A percentile compares a stretch with the other conserved stretches of the same genome.
Conservation (phyloP, 2,329 filamentous ascomycete genomes). For the Claviceps africana region DNA sequence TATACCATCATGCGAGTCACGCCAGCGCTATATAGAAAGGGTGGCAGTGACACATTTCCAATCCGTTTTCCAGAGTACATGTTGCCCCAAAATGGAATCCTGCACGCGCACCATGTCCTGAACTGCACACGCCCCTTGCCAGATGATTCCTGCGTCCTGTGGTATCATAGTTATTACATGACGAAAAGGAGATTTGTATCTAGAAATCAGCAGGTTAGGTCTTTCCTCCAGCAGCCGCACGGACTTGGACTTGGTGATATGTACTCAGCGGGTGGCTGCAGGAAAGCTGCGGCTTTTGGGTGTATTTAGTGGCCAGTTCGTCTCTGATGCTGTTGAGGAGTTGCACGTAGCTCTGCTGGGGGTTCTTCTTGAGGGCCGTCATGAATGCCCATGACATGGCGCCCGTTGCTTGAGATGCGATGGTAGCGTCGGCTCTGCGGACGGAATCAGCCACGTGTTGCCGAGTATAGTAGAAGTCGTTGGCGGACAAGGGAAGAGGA, state of each 20-base stretch:
- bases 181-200: conserved; percentile 51
- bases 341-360: conserved; percentile 95
- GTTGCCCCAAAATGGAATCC: not conserved
- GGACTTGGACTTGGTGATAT: conserved; percentile 16
- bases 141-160: not conserved
- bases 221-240: conserved; percentile 6
- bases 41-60: not conserved
- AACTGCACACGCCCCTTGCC: not conserved
- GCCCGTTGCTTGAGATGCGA: conserved; percentile 78
- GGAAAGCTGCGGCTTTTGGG: conserved; percentile 90
- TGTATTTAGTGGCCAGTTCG: conserved; percentile 75
- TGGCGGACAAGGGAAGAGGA: not conserved
- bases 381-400: conserved; percentile 99
- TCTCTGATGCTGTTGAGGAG: conserved; percentile 92
- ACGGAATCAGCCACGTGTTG: not conserved
- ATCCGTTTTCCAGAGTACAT: not conserved
- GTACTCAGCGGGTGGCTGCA: conserved; percentile 93
- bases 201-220: conserved; percentile 7
- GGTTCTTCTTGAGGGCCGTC: conserved; percentile 83
- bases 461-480: not conserved
- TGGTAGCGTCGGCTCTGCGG: conserved; percentile 75
- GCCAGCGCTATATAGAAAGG: not conserved
- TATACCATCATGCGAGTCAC: not conserved
- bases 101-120: not conserved
- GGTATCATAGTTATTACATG: conserved; percentile 28